These are phyloP conservation scores for Psidium friedrichsthalianum DNA, from an alignment of 345 rosid species.

Conservation along the genomic window DNA sequence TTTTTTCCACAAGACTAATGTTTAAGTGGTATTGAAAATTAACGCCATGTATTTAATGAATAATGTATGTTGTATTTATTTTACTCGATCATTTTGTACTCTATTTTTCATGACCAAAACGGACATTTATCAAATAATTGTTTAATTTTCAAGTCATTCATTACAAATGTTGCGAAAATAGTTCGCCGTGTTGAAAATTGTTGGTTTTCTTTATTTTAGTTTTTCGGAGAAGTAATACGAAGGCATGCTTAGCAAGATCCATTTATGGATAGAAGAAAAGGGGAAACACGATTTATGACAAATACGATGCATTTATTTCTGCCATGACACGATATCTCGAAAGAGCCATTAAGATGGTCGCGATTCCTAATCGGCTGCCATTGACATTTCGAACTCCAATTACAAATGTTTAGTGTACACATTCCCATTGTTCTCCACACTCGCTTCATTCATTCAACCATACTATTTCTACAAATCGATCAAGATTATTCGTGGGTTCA, in stretches of 20 bases:
- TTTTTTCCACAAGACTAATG: not conserved
- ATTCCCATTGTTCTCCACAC: not conserved
- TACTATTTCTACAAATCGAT: not conserved
- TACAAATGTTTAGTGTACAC: not conserved
- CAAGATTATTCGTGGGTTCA: not conserved
- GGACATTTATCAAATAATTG: not conserved
- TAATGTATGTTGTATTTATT: not conserved
- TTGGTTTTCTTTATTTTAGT: not conserved
- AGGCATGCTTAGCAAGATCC: not conserved
- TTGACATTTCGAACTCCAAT: not conserved
- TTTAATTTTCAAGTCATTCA: not conserved
- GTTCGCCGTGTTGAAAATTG: not conserved
- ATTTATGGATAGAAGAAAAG: not conserved
- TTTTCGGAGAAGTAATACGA: not conserved
- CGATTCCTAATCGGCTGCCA: too few relatives aligned
- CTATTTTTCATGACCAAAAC: fast-evolving
- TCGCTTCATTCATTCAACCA: not conserved
- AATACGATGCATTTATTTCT: not conserved
- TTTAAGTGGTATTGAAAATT: not conserved
- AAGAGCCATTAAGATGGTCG: not conserved
- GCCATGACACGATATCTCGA: not conserved
- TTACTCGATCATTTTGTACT: not conserved
- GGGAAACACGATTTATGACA: not conserved
- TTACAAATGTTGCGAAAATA: not conserved
- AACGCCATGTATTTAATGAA: not conserved